Base-by-base conservation (phyloP, 2,329 filamentous ascomycete species). In the Verticillium isaacii region DNA sequence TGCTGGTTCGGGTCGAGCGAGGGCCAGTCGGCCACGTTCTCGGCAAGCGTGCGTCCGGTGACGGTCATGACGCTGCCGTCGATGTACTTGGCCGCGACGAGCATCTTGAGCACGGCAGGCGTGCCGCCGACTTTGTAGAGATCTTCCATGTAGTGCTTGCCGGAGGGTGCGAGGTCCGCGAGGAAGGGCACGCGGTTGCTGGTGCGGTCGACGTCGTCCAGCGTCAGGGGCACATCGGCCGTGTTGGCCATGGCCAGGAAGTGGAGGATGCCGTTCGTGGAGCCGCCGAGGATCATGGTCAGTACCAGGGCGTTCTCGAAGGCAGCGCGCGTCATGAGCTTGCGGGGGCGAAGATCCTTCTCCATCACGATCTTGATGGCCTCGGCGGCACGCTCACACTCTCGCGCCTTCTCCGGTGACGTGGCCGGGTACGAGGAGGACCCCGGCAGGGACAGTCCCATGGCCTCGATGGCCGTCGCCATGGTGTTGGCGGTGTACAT, bases 401-500 rank as follows among this genome's bases (percentile, higher is more conserved):
- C 93, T 41, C 92, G 88, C 77, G 89, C 87, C 78, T 97, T 97
- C 57, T 92, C 87, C 0, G 92, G 91, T 3, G 89, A 91, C 19
- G 86, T 83, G 1, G 93, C 93, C 1, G 92, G 92, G 60, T 88
- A 95, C 1, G 90, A 93, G 0, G 91, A 93, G 0, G 91, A 95
- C 1, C 92, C 92, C 0, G 93, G 92, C 8, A 96, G 81, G 0
- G 88, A 88, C 34, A 96, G 81, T 32, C 93, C 93, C 83, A 97
- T 92, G 52, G 91, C 91, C 78, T 97, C 92, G 66, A 96, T 92
- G 15, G 91, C 91, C 0, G 91, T 94, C 4, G 92, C 91, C 91
- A 97, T 94, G 29, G 92, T 96, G 77, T 96, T 96, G 66, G 93
- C 93, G 1, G 93, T 97, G 78, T 93, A 97, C 93, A 96, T 93